phyloP scores from a whole-genome alignment of 352 stramenopile species.

The Aphanomyces cochlioides region DNA sequence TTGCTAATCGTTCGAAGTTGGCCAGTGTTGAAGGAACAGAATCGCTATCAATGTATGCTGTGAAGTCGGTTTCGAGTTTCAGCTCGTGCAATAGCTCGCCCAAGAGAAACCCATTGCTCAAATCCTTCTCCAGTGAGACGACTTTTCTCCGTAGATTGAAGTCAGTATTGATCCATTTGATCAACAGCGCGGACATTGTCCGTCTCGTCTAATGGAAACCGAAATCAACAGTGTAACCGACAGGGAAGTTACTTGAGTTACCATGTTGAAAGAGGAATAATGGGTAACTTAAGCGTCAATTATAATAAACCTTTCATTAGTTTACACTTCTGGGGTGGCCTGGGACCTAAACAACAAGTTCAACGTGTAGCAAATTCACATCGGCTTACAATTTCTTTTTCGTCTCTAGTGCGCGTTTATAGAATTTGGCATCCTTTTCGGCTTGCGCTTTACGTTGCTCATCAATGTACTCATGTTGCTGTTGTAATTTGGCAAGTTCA shows the following conservation, averaged over 20 bases:
- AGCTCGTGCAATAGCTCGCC: constrained; percentile 54
- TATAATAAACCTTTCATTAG: too few species aligned
- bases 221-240: not conserved
- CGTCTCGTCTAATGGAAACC: not conserved
- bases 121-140: constrained; percentile 50
- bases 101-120: constrained; percentile 66
- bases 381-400: constrained; percentile 24
- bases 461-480: constrained; percentile 44
- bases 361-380: too few species aligned
- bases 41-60: constrained; percentile 43
- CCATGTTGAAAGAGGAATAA: too few species aligned
- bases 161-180: constrained; percentile 68
- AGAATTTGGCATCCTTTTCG: constrained; percentile 29
- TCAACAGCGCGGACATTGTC: constrained; percentile 53
- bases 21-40: constrained; percentile 44
- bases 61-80: constrained; percentile 46
- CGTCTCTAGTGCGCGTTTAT: constrained; percentile 23
- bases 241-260: too few species aligned
- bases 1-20: constrained; percentile 57
- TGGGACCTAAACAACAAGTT: too few species aligned
- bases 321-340: too few species aligned
- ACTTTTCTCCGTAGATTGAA: constrained; percentile 48
- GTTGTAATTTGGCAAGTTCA: constrained; percentile 74
- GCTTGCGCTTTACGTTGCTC: constrained; percentile 20
- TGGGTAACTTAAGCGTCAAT: too few species aligned